These are phyloP conservation scores for Cystofilobasidium capitatum DNA, from an alignment of 768 basidiomycete species.

Conservation along the genomic window DNA sequence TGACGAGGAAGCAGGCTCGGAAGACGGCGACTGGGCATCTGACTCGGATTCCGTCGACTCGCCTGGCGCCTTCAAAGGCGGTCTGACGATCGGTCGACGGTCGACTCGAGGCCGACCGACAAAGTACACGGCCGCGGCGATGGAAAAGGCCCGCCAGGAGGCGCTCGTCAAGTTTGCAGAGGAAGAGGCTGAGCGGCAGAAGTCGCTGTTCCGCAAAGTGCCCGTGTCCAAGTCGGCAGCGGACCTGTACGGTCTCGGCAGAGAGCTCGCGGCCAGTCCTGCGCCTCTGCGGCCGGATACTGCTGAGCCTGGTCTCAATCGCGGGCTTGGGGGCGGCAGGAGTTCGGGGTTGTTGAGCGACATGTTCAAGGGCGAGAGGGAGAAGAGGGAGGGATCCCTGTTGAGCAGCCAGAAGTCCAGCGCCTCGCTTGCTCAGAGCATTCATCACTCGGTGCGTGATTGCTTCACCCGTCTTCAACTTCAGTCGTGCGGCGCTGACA, in stretches of 20 bases:
- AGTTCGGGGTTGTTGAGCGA: constrained; percentile 27
- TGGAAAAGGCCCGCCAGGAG: background rate
- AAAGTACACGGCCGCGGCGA: background rate
- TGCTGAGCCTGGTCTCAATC: no score
- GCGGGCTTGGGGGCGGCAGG: constrained; percentile 14
- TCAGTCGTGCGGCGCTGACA: background rate
- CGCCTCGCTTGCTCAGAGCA: background rate
- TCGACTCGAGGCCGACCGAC: background rate
- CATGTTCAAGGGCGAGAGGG: constrained; percentile 26
- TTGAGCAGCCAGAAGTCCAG: background rate
- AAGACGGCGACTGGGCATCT: constrained; percentile 24
- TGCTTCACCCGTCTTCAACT: background rate
- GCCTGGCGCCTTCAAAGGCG: background rate
- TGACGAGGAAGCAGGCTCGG: constrained; percentile 14
- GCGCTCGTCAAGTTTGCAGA: background rate
- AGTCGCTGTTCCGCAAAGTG: constrained; percentile 24
- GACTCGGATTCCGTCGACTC: background rate
- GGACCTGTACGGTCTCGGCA: constrained; percentile 19
- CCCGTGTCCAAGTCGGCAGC: constrained; percentile 19
- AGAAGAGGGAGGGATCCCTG: constrained; percentile 23
- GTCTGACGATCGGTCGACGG: background rate
- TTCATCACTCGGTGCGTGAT: background rate
- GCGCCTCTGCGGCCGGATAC: no score
- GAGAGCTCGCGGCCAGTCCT: constrained; percentile 2
- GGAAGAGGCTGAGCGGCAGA: constrained; percentile 24